These are phyloP conservation scores for Malassezia cuniculi DNA, from an alignment of 1,284 basidiomycete species.

Conservation along the genomic window DNA sequence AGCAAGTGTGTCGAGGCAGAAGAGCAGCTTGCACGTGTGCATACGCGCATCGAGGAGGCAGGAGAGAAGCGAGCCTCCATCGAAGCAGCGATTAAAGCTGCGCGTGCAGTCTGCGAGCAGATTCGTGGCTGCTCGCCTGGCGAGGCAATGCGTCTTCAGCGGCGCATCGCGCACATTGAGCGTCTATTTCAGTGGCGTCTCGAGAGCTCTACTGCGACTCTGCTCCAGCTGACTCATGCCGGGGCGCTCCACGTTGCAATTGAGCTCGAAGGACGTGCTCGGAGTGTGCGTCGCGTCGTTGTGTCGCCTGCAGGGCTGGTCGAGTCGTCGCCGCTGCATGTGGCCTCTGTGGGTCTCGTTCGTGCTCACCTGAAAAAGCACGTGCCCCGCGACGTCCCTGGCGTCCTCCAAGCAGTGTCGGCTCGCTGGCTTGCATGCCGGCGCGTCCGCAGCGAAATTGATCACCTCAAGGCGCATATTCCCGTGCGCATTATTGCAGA, in stretches of 20 bases:
- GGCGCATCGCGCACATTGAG: constrained; percentile 29
- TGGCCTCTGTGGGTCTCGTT: constrained; percentile 6
- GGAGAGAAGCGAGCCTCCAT: constrained; percentile 24
- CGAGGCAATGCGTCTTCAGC: constrained; percentile 29
- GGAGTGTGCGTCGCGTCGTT: constrained; percentile 20
- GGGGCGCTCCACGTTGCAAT: constrained; percentile 23
- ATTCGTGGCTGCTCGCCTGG: constrained; percentile 38
- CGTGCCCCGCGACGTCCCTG: constrained; percentile 10
- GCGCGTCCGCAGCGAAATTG: constrained; percentile 22
- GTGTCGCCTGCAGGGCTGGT: constrained; percentile 11
- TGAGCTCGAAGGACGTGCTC: constrained; percentile 18
- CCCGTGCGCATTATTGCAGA: constrained; percentile 19
- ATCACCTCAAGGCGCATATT: constrained; percentile 22
- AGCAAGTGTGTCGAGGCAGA: constrained; percentile 23
- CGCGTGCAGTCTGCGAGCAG: constrained; percentile 34
- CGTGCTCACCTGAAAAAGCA: constrained; percentile 15
- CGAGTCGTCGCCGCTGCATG: constrained; percentile 5
- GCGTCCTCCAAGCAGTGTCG: constrained; percentile 20
- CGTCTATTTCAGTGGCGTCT: constrained; percentile 29
- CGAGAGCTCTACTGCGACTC: constrained; percentile 9
- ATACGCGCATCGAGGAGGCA: constrained; percentile 26
- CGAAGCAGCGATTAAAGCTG: constrained; percentile 26
- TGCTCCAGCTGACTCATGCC: constrained; percentile 23
- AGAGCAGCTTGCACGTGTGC: constrained; percentile 26
- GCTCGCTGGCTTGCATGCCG: constrained; percentile 20